Conservation (phyloP, 306 rosid species). For the Rosa lucieae region DNA sequence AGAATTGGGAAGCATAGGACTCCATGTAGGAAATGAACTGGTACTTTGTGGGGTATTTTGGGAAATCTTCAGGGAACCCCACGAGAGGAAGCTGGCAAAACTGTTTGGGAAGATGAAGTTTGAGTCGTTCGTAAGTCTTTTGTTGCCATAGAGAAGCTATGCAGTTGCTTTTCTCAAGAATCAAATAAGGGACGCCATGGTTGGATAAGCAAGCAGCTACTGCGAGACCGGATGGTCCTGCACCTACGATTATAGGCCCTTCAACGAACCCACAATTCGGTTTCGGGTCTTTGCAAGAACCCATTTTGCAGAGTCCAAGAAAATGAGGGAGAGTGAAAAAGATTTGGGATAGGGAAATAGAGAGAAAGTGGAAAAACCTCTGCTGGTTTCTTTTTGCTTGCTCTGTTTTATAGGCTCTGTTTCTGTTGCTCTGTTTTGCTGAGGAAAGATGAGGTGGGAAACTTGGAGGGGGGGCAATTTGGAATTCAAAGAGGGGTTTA, state of each 20-base stretch:
- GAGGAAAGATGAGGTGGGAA: conserved; percentile 13
- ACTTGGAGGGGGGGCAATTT: neutral
- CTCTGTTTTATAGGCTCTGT: conserved; percentile 29
- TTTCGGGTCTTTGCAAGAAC: conserved; percentile 43
- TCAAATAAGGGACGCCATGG: conserved; percentile 43
- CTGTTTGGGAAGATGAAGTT: conserved; percentile 82
- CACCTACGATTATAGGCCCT: conserved; percentile 87
- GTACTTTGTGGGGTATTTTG: conserved; percentile 71
- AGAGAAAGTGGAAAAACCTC: neutral
- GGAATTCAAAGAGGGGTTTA: neutral
- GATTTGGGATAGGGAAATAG: neutral
- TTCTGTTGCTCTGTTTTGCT: conserved; percentile 5
- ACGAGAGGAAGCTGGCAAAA: conserved; percentile 76
- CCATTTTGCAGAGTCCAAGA: conserved; percentile 44
- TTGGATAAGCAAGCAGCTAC: conserved; percentile 73
- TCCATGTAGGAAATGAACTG: conserved; percentile 84
- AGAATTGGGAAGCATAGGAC: conserved; percentile 67
- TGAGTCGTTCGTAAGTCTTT: conserved; percentile 77
- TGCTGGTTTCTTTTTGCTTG: conserved; percentile 8
- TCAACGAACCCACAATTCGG: conserved; percentile 35
- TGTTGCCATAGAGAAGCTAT: conserved; percentile 85
- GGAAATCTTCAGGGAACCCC: conserved; percentile 62
- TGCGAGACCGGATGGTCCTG: conserved; percentile 97
- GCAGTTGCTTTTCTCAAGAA: conserved; percentile 69
- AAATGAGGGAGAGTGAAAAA: neutral